Conservation (phyloP, 2,329 filamentous ascomycete species). For the Scedosporium minutisporum region DNA sequence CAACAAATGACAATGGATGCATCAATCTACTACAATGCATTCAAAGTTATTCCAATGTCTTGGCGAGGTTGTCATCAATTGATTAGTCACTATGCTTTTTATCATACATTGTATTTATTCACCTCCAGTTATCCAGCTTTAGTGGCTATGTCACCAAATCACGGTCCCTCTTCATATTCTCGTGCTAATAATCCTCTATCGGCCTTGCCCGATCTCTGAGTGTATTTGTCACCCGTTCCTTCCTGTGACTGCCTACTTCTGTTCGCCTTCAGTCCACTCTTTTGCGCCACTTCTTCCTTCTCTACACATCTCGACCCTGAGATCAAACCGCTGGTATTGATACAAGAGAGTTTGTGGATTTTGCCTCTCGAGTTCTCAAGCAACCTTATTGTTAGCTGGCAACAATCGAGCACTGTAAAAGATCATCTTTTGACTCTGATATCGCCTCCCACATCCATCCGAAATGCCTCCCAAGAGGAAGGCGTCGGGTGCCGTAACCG, state of each 20-base stretch:
- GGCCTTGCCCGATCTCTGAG: neutral
- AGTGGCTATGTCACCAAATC: neutral
- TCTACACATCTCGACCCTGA: neutral
- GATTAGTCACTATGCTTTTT: neutral
- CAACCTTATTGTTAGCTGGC: neutral
- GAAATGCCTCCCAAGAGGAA: slow-evolving; percentile 65
- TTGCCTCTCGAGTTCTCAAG: neutral
- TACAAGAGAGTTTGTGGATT: no score
- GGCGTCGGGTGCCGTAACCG: slow-evolving; percentile 39
- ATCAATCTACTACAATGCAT: no score
- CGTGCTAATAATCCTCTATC: neutral
- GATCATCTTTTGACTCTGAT: neutral
- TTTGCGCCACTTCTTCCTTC: neutral
- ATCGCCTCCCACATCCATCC: neutral
- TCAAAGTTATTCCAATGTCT: no score
- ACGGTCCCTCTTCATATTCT: neutral
- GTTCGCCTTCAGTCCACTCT: neutral
- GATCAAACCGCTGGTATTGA: neutral
- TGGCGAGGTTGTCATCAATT: neutral
- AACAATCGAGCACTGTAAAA: neutral
- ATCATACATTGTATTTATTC: neutral
- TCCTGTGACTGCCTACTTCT: neutral
- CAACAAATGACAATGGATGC: no score
- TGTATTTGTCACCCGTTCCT: neutral
- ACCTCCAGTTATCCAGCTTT: neutral